Percentiles rank a stretch among this genome's conserved stretches.
phyloP scores from a whole-genome alignment of 805 yeast species.

The Suhomyces emberorum region DNA sequence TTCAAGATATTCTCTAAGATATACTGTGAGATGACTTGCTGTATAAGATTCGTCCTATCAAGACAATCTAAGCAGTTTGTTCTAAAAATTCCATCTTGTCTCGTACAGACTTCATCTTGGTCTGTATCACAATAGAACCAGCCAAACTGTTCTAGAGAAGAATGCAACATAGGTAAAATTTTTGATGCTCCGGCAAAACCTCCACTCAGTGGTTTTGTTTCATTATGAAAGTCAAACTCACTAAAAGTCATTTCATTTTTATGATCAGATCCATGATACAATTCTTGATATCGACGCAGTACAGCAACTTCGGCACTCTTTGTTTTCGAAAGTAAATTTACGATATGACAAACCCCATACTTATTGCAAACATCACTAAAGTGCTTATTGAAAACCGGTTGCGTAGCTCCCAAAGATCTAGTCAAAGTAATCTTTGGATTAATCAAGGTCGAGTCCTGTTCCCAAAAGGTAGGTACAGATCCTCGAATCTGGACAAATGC shows the following conservation, averaged over 20 bases:
- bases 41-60: slow-evolving; percentile 88
- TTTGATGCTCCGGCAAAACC: slow-evolving; percentile 82
- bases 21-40: slow-evolving; percentile 74
- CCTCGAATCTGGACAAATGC: slow-evolving; percentile 93
- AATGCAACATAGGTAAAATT: slow-evolving; percentile 60
- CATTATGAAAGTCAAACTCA: slow-evolving; percentile 91
- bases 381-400: slow-evolving; percentile 83
- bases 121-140: slow-evolving; percentile 71
- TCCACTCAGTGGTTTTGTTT: slow-evolving; percentile 71
- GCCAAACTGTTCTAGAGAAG: slow-evolving; percentile 73
- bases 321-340: slow-evolving; percentile 75
- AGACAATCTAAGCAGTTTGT: slow-evolving; percentile 93
- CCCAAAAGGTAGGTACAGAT: slow-evolving; percentile 96
- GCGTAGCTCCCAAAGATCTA: slow-evolving; percentile 87
- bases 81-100: slow-evolving; percentile 88
- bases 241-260: slow-evolving; percentile 50
- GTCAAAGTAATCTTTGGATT: slow-evolving; percentile 88
- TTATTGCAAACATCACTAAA: slow-evolving; percentile 64
- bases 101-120: slow-evolving; percentile 52
- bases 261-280: slow-evolving; percentile 31
- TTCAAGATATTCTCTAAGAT: slow-evolving; percentile 50
- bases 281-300: slow-evolving; percentile 60
- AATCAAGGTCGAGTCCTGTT: slow-evolving; percentile 89
- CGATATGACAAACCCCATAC: slow-evolving; percentile 85
- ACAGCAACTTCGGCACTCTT: slow-evolving; percentile 76